phyloP scores from a whole-genome alignment of 495 filamentous ascomycete genomes.

The Penicillium lividum region DNA sequence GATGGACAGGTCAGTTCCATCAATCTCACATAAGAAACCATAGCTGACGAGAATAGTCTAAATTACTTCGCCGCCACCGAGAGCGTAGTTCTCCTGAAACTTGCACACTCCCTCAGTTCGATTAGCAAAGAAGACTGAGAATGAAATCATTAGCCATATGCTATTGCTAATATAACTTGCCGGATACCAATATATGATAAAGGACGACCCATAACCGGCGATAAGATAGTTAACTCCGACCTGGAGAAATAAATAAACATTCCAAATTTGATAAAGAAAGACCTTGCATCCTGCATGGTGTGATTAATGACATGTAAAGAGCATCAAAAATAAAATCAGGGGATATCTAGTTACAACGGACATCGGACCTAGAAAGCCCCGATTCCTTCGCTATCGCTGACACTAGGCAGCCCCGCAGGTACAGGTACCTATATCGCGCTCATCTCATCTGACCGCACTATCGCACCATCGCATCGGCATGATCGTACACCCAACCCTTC shows the following conservation, averaged over 20 bases:
- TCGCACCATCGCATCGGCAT: not conserved
- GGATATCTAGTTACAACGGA: too few relatives aligned
- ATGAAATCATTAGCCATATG: too few relatives aligned
- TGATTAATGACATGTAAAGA: too few relatives aligned
- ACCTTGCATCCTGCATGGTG: too few relatives aligned
- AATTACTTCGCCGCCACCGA: slow-evolving; percentile 98
- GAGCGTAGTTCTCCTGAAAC: slow-evolving; percentile 86
- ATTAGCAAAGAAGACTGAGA: slow-evolving; percentile 45
- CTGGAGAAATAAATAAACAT: not conserved
- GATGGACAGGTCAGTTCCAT: slow-evolving; percentile 64
- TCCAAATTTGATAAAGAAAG: not conserved
- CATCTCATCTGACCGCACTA: not conserved
- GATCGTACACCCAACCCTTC: too few relatives aligned
- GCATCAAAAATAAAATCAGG: too few relatives aligned
- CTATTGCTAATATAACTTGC: too few relatives aligned
- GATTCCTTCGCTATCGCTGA: not conserved
- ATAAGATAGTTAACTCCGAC: not conserved
- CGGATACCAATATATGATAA: too few relatives aligned
- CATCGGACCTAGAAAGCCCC: not conserved
- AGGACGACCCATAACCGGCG: not conserved
- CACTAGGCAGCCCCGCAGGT: too few relatives aligned
- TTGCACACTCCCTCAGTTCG: slow-evolving; percentile 55
- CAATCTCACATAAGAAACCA: not conserved
- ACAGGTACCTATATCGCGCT: not conserved
- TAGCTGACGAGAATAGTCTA: slow-evolving; percentile 41